These are phyloP conservation scores for Apiospora sp. DNA, from an alignment of 2,329 filamentous ascomycete species.

Conservation along the genomic window DNA sequence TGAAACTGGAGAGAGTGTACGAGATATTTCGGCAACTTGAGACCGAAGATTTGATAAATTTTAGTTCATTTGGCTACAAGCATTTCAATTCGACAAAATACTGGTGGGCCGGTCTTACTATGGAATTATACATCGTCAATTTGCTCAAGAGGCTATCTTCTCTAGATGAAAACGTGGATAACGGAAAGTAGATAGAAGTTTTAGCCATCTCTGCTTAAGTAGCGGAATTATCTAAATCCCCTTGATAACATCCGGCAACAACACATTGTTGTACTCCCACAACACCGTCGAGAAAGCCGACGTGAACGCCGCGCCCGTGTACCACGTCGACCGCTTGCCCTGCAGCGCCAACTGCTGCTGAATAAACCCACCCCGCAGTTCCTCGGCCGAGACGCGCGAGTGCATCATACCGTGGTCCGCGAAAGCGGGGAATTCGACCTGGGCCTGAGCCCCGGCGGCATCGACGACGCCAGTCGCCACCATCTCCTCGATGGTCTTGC, in stretches of 20 bases:
- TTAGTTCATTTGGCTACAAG: too few relatives aligned
- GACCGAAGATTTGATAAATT: too few relatives aligned
- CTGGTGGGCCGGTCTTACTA: too few relatives aligned
- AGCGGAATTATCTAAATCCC: too few relatives aligned
- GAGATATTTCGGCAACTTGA: too few relatives aligned
- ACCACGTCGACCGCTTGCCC: neutral
- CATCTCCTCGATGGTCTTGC: slow-evolving; percentile 39
- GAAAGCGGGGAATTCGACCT: neutral
- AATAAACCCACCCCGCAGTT: neutral
- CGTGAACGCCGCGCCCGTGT: slow-evolving; percentile 12
- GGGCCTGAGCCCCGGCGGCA: neutral
- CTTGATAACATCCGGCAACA: slow-evolving; percentile 31
- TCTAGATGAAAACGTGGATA: too few relatives aligned
- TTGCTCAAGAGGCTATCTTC: too few relatives aligned
- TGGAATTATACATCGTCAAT: too few relatives aligned
- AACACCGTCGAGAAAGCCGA: slow-evolving; percentile 31
- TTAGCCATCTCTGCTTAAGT: too few relatives aligned
- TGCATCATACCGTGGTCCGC: slow-evolving; percentile 13
- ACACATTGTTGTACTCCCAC: slow-evolving; percentile 44
- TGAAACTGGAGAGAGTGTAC: too few relatives aligned
- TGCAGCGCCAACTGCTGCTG: neutral
- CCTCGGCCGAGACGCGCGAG: slow-evolving; percentile 12
- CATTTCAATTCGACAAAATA: too few relatives aligned
- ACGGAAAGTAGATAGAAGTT: too few relatives aligned
- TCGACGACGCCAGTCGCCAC: slow-evolving; percentile 34